Evolutionary conservation across 768 basidiomycete genomes (phyloP), one percentile per base, ranked within the genome.

Genomic region (Russula dissimulans): DNA sequence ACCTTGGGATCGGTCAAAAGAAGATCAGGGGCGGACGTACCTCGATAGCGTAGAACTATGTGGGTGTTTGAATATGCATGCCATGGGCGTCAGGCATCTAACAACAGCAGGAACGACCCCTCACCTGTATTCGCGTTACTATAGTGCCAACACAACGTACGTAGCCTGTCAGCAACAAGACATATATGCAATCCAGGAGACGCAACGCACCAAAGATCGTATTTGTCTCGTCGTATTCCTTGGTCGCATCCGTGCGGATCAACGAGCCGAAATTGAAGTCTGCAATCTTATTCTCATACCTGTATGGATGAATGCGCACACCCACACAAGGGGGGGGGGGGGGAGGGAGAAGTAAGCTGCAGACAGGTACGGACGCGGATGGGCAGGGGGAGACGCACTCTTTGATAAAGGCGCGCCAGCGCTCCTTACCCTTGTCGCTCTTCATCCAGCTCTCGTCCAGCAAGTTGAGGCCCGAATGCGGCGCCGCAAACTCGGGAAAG

Each of bases 181-280:
- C 14, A 26, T 10, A 34, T n/a, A 6, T n/a, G 15, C 22, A 17
- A 17, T 54, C 46, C 42, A 26, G 14, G 22, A 11, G 5, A 31
- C 14, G 22, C 58, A 31, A 70, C 81, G 18, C 69, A 89, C 94
- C 95, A 69, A 99, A 94, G 64, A 97, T 95, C 6, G 93, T 90
- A 75, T 98, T 99, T 36, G 78, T 81, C 77, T 98, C 89, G 11
- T 81, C 84, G 72, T 98, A 99, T 70, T 95, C 92, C 57, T 82
- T 78, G 50, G 75, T 77, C 41, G 87, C 80, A 68, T 97, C 82
- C 49, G 82, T 86, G 53, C 97, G 83, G 64, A 99, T 87, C 65
- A 99, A 77, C 2, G 91, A 97, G 18, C 97, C 97, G 74, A 97
- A 97, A 79, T 98, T 98, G 75, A 88, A 91, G 66, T 97, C 93